Percentiles rank a stretch among this genome's conserved stretches.
These are phyloP conservation scores for Lentinus tigrinus DNA, from an alignment of 768 basidiomycete species.

Conservation along the genomic window DNA sequence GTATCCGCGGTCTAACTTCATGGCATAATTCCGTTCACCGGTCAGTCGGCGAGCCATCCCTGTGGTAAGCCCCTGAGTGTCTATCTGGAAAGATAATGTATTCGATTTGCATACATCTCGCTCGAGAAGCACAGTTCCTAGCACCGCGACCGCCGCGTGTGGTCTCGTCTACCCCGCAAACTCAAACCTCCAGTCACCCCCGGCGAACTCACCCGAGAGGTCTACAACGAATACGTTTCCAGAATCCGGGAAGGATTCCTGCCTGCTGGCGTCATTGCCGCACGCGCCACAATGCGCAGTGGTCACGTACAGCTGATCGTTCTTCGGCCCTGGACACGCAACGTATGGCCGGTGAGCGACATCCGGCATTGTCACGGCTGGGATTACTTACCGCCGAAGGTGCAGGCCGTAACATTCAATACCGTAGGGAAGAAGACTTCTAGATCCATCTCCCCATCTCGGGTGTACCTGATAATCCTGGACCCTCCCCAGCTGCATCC, in stretches of 20 bases:
- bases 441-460: conserved; percentile 52
- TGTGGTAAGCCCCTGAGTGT: too few species aligned
- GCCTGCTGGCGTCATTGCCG: conserved; percentile 50
- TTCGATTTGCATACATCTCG: background rate
- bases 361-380: background rate
- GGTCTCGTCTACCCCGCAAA: conserved; percentile 17
- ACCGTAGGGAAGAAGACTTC: conserved; percentile 62
- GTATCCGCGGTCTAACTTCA: too few species aligned
- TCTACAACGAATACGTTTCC: conserved; percentile 56
- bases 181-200: conserved; percentile 30
- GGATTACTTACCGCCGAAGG: conserved; percentile 56
- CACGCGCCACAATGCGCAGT: conserved; percentile 56
- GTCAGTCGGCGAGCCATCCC: too few species aligned
- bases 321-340: conserved; percentile 44
- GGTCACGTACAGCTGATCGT: conserved; percentile 61
- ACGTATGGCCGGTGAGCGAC: background rate
- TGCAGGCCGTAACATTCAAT: conserved; percentile 63
- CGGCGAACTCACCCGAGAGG: conserved; percentile 43
- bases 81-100: background rate
- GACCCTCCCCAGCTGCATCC: conserved; percentile 63
- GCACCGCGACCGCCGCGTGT: conserved; percentile 4
- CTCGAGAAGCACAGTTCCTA: conserved; percentile 4
- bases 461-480: conserved; percentile 52
- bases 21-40: too few species aligned
- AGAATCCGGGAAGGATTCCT: conserved; percentile 51